Evolutionary conservation across 1,139 yeast species (phyloP).

Genomic region (Pneumocystis oryctolagi): DNA sequence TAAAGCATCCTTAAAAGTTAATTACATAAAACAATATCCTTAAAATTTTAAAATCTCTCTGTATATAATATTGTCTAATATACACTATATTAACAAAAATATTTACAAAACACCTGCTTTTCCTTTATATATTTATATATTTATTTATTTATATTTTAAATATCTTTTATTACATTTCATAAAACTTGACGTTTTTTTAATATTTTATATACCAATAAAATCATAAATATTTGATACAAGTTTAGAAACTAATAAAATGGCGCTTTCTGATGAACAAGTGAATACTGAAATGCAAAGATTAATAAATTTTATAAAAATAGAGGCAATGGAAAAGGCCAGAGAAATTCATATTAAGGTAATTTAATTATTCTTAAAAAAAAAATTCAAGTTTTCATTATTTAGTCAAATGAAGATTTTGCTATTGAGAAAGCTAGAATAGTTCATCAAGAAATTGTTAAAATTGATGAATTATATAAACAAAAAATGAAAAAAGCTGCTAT

Average conservation of each 20-base stretch:
- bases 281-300: slow-evolving; percentile 90
- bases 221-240: neutral
- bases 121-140: no score
- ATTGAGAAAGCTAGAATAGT: slow-evolving; percentile 92
- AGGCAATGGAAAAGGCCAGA: slow-evolving; percentile 96
- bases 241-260: neutral
- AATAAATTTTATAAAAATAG: slow-evolving; percentile 97
- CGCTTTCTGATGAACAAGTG: slow-evolving; percentile 36
- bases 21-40: no score
- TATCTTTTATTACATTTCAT: no score
- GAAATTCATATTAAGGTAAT: slow-evolving; percentile 68
- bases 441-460: slow-evolving; percentile 77
- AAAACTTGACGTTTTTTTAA: neutral
- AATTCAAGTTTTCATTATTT: neutral
- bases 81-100: no score
- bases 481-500: slow-evolving; percentile 82
- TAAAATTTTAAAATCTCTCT: no score
- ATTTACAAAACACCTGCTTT: no score
- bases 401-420: slow-evolving; percentile 95
- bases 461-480: slow-evolving; percentile 65
- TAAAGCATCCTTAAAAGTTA: no score
- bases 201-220: neutral
- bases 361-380: slow-evolving; percentile 8
- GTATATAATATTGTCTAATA: no score
- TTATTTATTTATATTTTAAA: no score